These are phyloP conservation scores for Rubia peregrina DNA, from an alignment of 305 asterid genomes.

Conservation along the genomic window DNA sequence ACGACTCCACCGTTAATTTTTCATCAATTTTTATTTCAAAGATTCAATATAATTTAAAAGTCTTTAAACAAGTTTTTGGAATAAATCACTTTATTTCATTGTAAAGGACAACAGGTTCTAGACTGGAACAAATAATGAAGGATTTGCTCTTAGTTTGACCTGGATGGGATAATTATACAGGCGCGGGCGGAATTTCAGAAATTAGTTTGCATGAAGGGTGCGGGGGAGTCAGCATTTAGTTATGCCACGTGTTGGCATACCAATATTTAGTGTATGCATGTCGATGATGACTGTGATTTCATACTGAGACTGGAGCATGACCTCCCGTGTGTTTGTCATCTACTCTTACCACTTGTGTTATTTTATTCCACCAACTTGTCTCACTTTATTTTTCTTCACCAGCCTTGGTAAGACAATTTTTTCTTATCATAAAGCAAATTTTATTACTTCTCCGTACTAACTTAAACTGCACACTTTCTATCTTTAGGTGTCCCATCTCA, in stretches of 20 bases:
- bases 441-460: too few relatives aligned
- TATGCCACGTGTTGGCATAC: not conserved
- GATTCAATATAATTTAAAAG: too few relatives aligned
- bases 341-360: not conserved
- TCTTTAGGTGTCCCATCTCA: too few relatives aligned
- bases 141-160: not conserved
- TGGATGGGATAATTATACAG: not conserved
- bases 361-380: too few relatives aligned
- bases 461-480: too few relatives aligned
- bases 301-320: not conserved
- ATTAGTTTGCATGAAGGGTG: not conserved
- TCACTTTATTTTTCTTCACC: too few relatives aligned
- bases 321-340: not conserved
- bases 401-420: too few relatives aligned
- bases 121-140: not conserved
- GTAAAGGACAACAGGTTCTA: not conserved
- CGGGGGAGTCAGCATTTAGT: not conserved
- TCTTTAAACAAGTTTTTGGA: too few relatives aligned
- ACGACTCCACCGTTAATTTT: too few relatives aligned
- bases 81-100: too few relatives aligned
- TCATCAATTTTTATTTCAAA: too few relatives aligned
- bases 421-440: too few relatives aligned
- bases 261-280: not conserved
- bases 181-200: not conserved
- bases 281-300: not conserved